phyloP scores from a whole-genome alignment of 768 basidiomycete species.

The Mycena venus region DNA sequence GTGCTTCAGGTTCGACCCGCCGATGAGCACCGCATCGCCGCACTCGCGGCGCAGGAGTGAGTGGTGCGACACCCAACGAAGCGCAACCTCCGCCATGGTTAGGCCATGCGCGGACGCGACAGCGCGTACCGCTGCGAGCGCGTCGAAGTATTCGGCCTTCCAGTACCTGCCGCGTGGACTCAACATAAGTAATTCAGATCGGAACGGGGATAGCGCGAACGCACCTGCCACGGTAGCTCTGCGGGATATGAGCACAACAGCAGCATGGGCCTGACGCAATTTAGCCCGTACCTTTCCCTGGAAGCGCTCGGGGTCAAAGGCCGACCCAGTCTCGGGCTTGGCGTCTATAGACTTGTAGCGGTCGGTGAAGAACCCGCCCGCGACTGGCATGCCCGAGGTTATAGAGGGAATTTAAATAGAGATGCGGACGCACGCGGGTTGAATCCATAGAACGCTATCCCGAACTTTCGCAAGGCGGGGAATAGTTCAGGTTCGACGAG shows the following conservation, averaged over 20 bases:
- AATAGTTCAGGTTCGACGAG: constrained; percentile 60
- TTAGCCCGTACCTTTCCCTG: constrained; percentile 57
- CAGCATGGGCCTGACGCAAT: not conserved
- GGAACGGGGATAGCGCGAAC: constrained; percentile 21
- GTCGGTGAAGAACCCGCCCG: constrained; percentile 71
- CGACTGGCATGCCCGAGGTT: no score
- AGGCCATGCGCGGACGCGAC: constrained; percentile 61
- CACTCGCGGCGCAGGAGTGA: constrained; percentile 60
- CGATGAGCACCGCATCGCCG: constrained; percentile 71
- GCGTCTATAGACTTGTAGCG: constrained; percentile 58
- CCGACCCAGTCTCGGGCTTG: constrained; percentile 60
- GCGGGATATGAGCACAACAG: not conserved
- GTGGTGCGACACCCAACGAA: constrained; percentile 74
- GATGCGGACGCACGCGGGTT: constrained; percentile 59
- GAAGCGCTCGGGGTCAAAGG: constrained; percentile 60
- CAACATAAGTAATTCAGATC: not conserved
- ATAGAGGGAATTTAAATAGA: not conserved
- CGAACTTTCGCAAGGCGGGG: constrained; percentile 69
- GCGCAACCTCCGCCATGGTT: constrained; percentile 65
- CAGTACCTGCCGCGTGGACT: constrained; percentile 55
- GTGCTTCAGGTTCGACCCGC: constrained; percentile 69
- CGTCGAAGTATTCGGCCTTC: constrained; percentile 64
- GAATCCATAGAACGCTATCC: constrained; percentile 67
- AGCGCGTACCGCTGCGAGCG: constrained; percentile 57
- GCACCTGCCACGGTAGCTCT: constrained; percentile 56